phyloP scores from a whole-genome alignment of 1,284 basidiomycete genomes.

The Fomitopsis palustris region DNA sequence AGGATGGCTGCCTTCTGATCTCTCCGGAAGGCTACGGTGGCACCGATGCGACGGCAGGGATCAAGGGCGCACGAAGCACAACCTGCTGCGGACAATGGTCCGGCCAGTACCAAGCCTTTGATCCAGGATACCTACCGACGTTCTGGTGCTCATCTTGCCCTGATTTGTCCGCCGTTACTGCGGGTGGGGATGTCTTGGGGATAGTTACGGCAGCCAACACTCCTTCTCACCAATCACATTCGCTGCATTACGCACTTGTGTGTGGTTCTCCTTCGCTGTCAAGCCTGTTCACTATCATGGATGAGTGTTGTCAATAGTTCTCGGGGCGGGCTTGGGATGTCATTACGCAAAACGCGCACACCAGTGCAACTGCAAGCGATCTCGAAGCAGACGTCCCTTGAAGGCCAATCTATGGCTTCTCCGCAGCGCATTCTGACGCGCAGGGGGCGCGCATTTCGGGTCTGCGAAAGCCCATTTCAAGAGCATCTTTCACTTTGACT shows the following conservation, averaged over 20 bases:
- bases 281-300: no score
- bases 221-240: background rate
- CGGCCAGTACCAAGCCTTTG: no score
- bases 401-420: no score
- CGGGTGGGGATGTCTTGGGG: background rate
- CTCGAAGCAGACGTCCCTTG: no score
- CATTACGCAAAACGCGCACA: no score
- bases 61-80: background rate
- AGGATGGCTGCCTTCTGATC: background rate
- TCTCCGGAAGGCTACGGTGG: background rate
- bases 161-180: background rate
- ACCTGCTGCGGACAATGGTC: background rate
- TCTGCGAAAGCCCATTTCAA: no score
- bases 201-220: background rate
- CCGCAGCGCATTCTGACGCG: no score
- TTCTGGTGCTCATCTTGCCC: background rate
- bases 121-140: background rate
- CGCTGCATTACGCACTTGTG: background rate
- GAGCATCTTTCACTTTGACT: no score
- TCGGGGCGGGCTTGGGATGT: no score
- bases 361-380: no score
- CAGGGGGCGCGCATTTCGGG: no score
- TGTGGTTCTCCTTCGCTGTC: background rate
- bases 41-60: background rate
- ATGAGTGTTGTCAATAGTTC: no score